phyloP scores from a whole-genome alignment of 1,284 basidiomycete species.

The Cutaneotrichosporon spelunceum region DNA sequence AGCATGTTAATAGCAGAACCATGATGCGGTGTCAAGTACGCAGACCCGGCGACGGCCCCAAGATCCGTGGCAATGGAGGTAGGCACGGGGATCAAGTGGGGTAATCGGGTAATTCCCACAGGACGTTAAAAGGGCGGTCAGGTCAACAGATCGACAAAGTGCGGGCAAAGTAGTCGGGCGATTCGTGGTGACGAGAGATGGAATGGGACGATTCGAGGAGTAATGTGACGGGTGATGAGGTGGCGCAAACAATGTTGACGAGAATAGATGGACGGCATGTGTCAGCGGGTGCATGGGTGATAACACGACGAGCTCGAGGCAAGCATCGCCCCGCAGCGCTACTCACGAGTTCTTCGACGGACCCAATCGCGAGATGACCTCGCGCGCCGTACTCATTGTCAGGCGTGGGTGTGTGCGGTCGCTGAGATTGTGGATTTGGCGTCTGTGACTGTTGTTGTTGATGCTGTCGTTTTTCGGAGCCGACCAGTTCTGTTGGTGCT shows the following conservation, averaged over 20 bases:
- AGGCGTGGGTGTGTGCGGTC: background rate
- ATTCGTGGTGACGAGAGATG: background rate
- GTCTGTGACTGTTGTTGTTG: background rate
- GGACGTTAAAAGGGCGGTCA: background rate
- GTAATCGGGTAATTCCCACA: constrained; percentile 1
- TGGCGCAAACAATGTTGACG: background rate
- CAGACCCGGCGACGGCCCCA: background rate
- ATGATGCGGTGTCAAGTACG: background rate
- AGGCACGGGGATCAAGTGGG: background rate
- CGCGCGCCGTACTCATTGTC: constrained; percentile 12
- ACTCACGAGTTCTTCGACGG: constrained; percentile 15
- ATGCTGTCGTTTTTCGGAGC: background rate
- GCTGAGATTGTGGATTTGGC: background rate
- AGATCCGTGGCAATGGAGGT: background rate
- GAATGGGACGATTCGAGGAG: background rate
- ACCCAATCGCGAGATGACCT: constrained; percentile 9
- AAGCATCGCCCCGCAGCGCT: background rate
- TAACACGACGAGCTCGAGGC: background rate
- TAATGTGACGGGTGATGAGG: background rate
- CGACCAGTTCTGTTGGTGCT: background rate
- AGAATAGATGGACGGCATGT: background rate
- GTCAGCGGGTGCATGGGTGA: background rate
- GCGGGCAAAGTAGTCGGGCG: no score
- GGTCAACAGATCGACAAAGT: background rate
- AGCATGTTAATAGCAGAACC: background rate